Evolutionary conservation across 371 early-diverging fungal genomes (phyloP), one percentile per base, ranked within the genome.

Genomic region (Thermomucor indicae-seudaticae): DNA sequence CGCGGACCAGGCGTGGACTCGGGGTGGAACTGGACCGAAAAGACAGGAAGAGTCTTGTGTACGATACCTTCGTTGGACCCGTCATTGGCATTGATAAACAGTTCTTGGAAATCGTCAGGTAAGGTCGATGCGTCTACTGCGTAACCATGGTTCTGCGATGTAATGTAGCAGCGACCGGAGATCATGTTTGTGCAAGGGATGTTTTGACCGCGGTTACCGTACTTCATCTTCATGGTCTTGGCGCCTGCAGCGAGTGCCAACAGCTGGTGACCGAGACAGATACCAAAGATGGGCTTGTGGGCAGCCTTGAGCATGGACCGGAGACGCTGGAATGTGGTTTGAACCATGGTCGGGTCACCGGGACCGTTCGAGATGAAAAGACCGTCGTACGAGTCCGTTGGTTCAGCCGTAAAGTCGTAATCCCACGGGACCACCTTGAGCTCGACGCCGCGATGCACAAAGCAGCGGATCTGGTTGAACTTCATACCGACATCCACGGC

Each of bases 401-500:
- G 70, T 24, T 86, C 88, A 11, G 74, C 64, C 30, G 70, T 58
- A 58, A 96, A 92, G 71, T 96, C 95, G 64, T 92, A 90, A 67
- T 97, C 81, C 92, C 93, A 96, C 8, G 98, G 98, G 4, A 97
- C 95, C 5, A 95, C 88, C 62, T 86, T 85, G 53, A 96, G 72
- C 55, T 95, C 92, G 24, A 97, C 91, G 57, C 96, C 95, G 44
- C 95, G 88, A 57, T 85, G 82, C 39, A 92, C 84, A 59, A 97
- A 95, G 80, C 95, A 95, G 49, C 96, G 89, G 65, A 96, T 90
- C 73, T 97, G 97, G 78, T 96, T 96, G 79, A 81, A 91, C 69
- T 97, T 97, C 93, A 97, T 94, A 59, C 98, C 98, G 14, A 97
- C 92, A 70, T 97, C 98, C 5, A 97, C 86, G 27, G 92, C 93